phyloP scores from a whole-genome alignment of 2,329 filamentous ascomycete species.

The Verticillium albo-atrum region DNA sequence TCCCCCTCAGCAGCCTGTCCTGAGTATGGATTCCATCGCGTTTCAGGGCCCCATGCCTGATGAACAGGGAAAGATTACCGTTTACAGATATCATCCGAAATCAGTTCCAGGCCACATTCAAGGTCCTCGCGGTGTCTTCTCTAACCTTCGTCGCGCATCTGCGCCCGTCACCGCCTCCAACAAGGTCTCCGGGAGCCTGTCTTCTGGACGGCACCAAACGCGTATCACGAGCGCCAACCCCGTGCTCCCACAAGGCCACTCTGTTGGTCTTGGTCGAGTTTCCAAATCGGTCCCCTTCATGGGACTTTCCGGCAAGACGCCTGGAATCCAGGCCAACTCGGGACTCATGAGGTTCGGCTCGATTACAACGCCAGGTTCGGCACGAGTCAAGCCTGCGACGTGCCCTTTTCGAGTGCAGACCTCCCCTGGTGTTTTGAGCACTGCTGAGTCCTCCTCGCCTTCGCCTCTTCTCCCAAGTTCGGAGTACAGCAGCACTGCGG shows the following conservation, averaged over 20 bases:
- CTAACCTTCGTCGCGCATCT: background rate
- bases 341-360: background rate
- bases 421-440: background rate
- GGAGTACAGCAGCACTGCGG: background rate
- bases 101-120: background rate
- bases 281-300: background rate
- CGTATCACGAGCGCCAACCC: no score
- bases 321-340: background rate
- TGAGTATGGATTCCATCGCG: background rate
- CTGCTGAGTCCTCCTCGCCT: background rate
- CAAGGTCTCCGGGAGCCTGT: background rate
- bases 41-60: background rate
- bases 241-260: background rate
- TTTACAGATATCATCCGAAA: background rate
- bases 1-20: background rate
- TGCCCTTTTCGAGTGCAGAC: background rate
- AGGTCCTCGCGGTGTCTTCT: background rate
- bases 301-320: background rate
- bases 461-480: background rate
- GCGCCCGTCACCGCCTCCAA: background rate
- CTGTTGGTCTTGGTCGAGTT: no score
- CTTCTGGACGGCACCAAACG: background rate
- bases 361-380: background rate
- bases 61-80: background rate
- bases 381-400: background rate